Evolutionary conservation across 345 rosid genomes (phyloP).

Genomic region (Reutealis trisperma): DNA sequence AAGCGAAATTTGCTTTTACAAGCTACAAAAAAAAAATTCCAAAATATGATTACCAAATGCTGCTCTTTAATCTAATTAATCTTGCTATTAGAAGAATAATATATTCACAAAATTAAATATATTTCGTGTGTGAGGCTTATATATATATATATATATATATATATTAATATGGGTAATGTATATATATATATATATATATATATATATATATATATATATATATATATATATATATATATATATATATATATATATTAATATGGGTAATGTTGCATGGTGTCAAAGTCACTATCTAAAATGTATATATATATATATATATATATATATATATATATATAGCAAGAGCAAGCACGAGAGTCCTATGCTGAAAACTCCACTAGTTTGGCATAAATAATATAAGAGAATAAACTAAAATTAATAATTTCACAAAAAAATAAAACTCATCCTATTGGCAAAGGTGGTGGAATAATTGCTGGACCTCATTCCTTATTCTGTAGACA

Average conservation of each 20-base stretch:
- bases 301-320: too few species aligned
- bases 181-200: too few species aligned
- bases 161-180: too few species aligned
- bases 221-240: too few species aligned
- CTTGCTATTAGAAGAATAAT: too few species aligned
- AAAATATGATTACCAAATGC: background rate
- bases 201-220: too few species aligned
- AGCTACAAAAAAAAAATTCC: background rate
- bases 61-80: background rate
- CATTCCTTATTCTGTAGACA: constrained; percentile 20
- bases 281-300: background rate
- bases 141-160: too few species aligned
- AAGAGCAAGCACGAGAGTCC: too few species aligned
- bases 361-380: constrained; percentile 3
- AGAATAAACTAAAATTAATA: background rate
- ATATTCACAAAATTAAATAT: too few species aligned
- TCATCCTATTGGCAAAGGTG: constrained; percentile 9
- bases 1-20: background rate
- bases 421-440: background rate
- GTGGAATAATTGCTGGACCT: constrained; percentile 30
- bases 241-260: too few species aligned
- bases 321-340: background rate
- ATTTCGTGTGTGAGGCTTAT: too few species aligned
- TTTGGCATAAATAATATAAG: background rate
- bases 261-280: background rate